Base-by-base conservation (phyloP, 495 filamentous ascomycete species). In the Astrocystis sublimbata region DNA sequence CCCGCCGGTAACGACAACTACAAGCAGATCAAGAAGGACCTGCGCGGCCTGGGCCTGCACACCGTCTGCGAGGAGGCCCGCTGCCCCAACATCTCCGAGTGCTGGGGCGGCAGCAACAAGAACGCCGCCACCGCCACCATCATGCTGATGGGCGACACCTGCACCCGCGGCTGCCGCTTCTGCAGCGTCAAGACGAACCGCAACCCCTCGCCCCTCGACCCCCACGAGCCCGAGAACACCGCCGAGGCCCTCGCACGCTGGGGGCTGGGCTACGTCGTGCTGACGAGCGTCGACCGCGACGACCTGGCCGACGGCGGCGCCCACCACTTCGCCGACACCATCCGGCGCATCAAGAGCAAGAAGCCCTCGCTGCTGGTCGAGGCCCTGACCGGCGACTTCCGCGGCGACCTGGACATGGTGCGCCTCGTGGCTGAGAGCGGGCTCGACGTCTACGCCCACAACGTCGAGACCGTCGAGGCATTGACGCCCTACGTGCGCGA, bases 71-170 rank as follows among this genome's bases (percentile, higher is more conserved):
- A 98, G 77, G 96, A 98, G 78, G 94, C 94, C 15, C 85, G 92
- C 31, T 98, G 94, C 73, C 94, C 94, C 42, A 98, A 98, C 73
- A 98, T 98, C 53, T 91, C 88, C 63, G 92, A 96, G 73, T 98
- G 94, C 81, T 98, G 94, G 94, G 94, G 94, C 58, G 94, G 94
- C 35, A 83, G 78, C 67, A 85, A 89, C 74, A 97, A 96, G 78
- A 84, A 87, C 50, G 87, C 91, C 23, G 96, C 96, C 1, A 98
- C 94, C 26, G 94, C 96, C 0, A 98, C 94, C 8, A 98, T 98
- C 78, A 98, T 98, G 96, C 81, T 98, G 6, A 97, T 98, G 93
- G 94, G 94, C 64, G 94, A 98, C 70, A 97, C 94, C 6, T 98
- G 94, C 77, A 98, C 94, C 8, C 88, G 94, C 28, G 94, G 94